Percentiles rank a stretch among this genome's conserved stretches.
Evolutionary conservation across 2,329 filamentous ascomycete genomes (phyloP).

Genomic region (Nothophoma quercina): DNA sequence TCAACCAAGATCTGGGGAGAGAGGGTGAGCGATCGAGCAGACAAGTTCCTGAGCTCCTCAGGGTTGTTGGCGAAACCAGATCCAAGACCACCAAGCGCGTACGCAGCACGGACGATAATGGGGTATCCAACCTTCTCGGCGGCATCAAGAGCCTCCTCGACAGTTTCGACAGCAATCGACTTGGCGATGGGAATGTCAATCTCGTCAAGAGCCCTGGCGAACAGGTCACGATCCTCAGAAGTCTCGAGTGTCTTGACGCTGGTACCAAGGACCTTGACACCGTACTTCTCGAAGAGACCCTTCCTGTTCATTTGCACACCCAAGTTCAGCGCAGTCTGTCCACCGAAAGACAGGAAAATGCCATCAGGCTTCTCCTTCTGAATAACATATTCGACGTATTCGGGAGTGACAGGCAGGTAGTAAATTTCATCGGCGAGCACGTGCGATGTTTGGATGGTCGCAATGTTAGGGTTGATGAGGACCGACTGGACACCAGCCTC

Average conservation of each 20-base stretch:
- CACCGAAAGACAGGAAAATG: slow-evolving; percentile 96
- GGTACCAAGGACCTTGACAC: slow-evolving; percentile 93
- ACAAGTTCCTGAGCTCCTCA: slow-evolving; percentile 92
- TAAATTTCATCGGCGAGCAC: slow-evolving; percentile 96
- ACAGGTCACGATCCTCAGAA: slow-evolving; percentile 94
- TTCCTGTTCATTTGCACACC: slow-evolving; percentile 97
- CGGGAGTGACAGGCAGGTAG: slow-evolving; percentile 95
- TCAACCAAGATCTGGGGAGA: slow-evolving; percentile 97
- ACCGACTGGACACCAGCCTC: slow-evolving; percentile 92
- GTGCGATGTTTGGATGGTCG: slow-evolving; percentile 97
- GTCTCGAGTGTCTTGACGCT: slow-evolving; percentile 93
- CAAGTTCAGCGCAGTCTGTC: slow-evolving; percentile 94
- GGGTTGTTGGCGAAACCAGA: slow-evolving; percentile 95
- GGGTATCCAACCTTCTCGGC: slow-evolving; percentile 90
- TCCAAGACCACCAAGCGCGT: slow-evolving; percentile 93
- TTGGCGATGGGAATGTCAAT: slow-evolving; percentile 98
- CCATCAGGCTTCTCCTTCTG: slow-evolving; percentile 95
- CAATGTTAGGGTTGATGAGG: slow-evolving; percentile 97
- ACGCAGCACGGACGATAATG: slow-evolving; percentile 96
- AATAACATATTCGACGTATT: slow-evolving; percentile 98
- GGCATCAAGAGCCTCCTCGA: slow-evolving; percentile 90
- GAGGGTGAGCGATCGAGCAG: slow-evolving; percentile 88
- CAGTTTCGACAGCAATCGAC: slow-evolving; percentile 88
- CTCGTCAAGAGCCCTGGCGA: slow-evolving; percentile 93
- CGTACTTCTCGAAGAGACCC: slow-evolving; percentile 94